Conservation (phyloP, 2,329 filamentous ascomycete species). For the Diaporthe citrichinensis region DNA sequence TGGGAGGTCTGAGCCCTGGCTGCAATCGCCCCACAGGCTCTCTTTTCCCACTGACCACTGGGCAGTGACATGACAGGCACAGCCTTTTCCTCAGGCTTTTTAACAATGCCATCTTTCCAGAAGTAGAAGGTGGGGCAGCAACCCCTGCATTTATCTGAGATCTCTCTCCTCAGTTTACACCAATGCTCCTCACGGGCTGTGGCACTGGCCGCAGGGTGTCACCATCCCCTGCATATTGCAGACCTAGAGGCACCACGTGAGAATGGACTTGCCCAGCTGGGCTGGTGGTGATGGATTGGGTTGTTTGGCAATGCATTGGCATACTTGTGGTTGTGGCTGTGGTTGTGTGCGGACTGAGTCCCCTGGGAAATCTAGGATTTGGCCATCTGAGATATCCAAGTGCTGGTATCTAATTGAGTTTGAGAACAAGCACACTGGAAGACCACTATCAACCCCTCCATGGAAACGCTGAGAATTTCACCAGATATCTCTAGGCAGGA, state of each 20-base stretch:
- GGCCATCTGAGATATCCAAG: not conserved
- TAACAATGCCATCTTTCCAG: slow-evolving; percentile 27
- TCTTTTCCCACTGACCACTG: not conserved
- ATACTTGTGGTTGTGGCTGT: not conserved
- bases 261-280: not conserved
- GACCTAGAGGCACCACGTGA: slow-evolving; percentile 20
- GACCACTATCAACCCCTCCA: too few relatives aligned
- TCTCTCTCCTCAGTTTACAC: slow-evolving; percentile 7
- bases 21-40: not conserved
- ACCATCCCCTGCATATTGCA: slow-evolving; percentile 10
- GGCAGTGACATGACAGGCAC: not conserved
- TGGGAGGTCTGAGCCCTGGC: not conserved
- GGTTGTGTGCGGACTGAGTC: not conserved
- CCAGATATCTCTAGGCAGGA: too few relatives aligned
- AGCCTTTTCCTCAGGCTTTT: not conserved
- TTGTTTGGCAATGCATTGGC: not conserved
- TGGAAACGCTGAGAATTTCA: too few relatives aligned
- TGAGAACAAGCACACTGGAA: not conserved
- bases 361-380: not conserved
- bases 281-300: not conserved
- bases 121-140: slow-evolving; percentile 12
- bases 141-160: slow-evolving; percentile 31
- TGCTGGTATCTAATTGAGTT: not conserved
- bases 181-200: not conserved
- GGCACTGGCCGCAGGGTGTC: slow-evolving; percentile 23